These are phyloP conservation scores for Heterobasidion occidentale DNA, from an alignment of 1,284 basidiomycete genomes.

Conservation along the genomic window DNA sequence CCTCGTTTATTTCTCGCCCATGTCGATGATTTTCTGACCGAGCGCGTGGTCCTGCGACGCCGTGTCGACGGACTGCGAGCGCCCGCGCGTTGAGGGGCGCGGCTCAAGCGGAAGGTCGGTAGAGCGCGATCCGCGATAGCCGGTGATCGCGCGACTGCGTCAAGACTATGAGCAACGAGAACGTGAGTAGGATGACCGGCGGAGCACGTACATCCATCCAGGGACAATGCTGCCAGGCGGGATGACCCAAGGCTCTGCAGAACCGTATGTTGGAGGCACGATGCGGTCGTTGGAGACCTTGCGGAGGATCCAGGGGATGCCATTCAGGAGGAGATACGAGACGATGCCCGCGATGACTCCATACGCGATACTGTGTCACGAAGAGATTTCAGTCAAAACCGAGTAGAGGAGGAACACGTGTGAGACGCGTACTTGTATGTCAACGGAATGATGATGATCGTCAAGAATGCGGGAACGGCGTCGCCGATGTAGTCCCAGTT, in stretches of 20 bases:
- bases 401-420: neutral
- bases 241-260: slow-evolving; percentile 58
- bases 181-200: no score
- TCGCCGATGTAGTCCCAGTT: slow-evolving; percentile 90
- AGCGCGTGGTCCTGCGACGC: neutral
- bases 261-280: slow-evolving; percentile 58
- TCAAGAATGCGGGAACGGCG: slow-evolving; percentile 78
- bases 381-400: slow-evolving; percentile 12
- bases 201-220: slow-evolving; percentile 43
- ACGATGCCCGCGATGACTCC: slow-evolving; percentile 79
- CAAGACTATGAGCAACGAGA: neutral
- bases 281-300: slow-evolving; percentile 53
- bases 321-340: slow-evolving; percentile 71
- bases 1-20: neutral
- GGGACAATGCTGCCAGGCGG: slow-evolving; percentile 66
- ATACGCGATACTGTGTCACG: slow-evolving; percentile 66
- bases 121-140: neutral
- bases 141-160: neutral
- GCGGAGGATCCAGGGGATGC: slow-evolving; percentile 52
- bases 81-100: neutral
- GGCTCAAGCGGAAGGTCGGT: neutral
- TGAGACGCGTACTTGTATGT: slow-evolving; percentile 56
- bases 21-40: neutral
- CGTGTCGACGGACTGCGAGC: neutral
- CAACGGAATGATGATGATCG: slow-evolving; percentile 69